Percentiles rank a stretch among this genome's conserved stretches.
phyloP scores from a whole-genome alignment of 352 stramenopile species.

The Globisporangium cederbergense region DNA sequence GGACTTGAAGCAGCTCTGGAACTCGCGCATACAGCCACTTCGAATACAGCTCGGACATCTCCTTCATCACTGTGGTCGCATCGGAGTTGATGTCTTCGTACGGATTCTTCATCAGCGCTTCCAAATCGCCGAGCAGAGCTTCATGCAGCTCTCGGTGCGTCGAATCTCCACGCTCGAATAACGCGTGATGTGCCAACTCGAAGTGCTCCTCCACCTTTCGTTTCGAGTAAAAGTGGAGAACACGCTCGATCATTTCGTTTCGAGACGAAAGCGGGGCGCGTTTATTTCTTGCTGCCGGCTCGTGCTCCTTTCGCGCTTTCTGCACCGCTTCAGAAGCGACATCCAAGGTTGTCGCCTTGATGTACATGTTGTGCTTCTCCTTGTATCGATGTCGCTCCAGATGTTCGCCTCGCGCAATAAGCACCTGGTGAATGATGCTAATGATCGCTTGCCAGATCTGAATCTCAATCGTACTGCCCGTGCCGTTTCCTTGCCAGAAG shows the following conservation, averaged over 20 bases:
- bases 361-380: constrained; percentile 48
- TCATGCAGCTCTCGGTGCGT: constrained; percentile 33
- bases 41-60: constrained; percentile 45
- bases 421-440: constrained; percentile 41
- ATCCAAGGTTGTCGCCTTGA: constrained; percentile 48
- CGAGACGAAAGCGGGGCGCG: constrained; percentile 41
- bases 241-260: constrained; percentile 67
- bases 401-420: constrained; percentile 54
- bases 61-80: constrained; percentile 44
- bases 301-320: constrained; percentile 22
- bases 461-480: constrained; percentile 47
- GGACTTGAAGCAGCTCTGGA: constrained; percentile 32
- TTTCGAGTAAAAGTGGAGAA: constrained; percentile 58
- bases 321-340: constrained; percentile 43
- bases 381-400: constrained; percentile 38
- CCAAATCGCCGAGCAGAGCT: constrained; percentile 40
- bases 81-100: constrained; percentile 49
- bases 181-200: constrained; percentile 42
- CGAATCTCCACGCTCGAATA: constrained; percentile 20
- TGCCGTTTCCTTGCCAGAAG: constrained; percentile 50
- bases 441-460: constrained; percentile 51
- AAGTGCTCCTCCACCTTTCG: constrained; percentile 65
- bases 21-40: constrained; percentile 54
- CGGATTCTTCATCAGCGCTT: constrained; percentile 46
- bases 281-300: constrained; percentile 11